phyloP scores from a whole-genome alignment of 495 filamentous ascomycete genomes.

The Pseudomonodictys pantanalensis region DNA sequence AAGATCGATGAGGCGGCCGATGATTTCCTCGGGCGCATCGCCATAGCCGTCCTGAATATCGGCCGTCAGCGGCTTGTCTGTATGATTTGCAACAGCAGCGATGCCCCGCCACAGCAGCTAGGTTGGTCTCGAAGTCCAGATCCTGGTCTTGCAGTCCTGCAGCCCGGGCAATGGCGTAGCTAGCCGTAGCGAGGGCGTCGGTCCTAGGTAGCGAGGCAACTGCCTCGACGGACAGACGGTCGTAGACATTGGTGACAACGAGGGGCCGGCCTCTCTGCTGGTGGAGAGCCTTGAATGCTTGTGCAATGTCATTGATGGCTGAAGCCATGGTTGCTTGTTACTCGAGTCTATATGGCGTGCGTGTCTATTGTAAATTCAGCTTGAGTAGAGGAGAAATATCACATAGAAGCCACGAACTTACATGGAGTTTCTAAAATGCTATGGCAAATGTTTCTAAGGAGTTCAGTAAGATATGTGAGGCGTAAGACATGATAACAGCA shows the following conservation, averaged over 20 bases:
- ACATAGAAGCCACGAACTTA: background rate
- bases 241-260: constrained; percentile 1
- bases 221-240: background rate
- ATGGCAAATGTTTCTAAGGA: background rate
- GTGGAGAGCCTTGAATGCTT: background rate
- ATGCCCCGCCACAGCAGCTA: constrained; percentile 24
- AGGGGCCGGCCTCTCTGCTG: background rate
- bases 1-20: constrained; percentile 42
- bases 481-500: background rate
- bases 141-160: background rate
- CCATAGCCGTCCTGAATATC: constrained; percentile 57
- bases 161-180: background rate
- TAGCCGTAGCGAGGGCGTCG: background rate
- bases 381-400: background rate
- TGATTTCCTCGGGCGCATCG: constrained; percentile 41
- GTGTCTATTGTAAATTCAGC: background rate
- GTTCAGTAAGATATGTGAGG: background rate
- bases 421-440: background rate
- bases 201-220: background rate
- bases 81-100: constrained; percentile 34
- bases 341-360: background rate
- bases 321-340: background rate
- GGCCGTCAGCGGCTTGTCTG: constrained; percentile 47
- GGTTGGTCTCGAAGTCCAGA: background rate
- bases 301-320: background rate